Evolutionary conservation across 192 early-diverging fungal genomes (phyloP).

Genomic region (Polychytrium aggregatum): DNA sequence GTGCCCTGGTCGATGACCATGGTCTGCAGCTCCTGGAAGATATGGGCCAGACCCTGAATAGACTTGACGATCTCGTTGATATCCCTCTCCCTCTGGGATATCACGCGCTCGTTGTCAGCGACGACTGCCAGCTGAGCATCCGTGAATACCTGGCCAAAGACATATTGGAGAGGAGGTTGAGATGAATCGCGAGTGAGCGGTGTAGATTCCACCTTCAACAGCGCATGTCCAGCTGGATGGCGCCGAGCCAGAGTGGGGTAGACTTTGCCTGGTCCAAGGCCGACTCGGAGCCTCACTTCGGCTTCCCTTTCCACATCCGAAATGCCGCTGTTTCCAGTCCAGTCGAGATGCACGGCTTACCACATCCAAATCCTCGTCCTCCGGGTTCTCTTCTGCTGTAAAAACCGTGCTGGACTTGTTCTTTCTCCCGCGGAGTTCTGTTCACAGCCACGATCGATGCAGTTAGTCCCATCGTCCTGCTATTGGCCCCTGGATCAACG

Average conservation of each 20-base stretch:
- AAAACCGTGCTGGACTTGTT: too few relatives aligned
- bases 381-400: slow-evolving; percentile 6
- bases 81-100: slow-evolving; percentile 81
- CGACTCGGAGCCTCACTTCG: too few relatives aligned
- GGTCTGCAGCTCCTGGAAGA: slow-evolving; percentile 87
- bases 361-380: slow-evolving; percentile 28
- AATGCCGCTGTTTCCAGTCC: too few relatives aligned
- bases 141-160: slow-evolving; percentile 76
- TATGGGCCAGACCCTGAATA: slow-evolving; percentile 75
- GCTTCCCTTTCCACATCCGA: too few relatives aligned
- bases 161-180: too few relatives aligned
- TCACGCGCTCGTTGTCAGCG: slow-evolving; percentile 62
- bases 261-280: too few relatives aligned
- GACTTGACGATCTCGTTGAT: slow-evolving; percentile 88
- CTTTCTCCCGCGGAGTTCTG: slow-evolving; percentile 32
- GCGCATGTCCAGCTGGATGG: too few relatives aligned
- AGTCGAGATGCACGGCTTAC: slow-evolving; percentile 13
- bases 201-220: too few relatives aligned
- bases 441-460: background rate
- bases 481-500: too few relatives aligned
- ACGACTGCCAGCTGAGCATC: slow-evolving; percentile 70
- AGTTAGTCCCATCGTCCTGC: too few relatives aligned
- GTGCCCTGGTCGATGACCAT: slow-evolving; percentile 98
- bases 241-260: too few relatives aligned
- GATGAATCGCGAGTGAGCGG: too few relatives aligned